Evolutionary conservation across 2,329 filamentous ascomycete species (phyloP), one percentile per base, ranked within the genome.

Genomic region (Cordyceps tenuipes): DNA sequence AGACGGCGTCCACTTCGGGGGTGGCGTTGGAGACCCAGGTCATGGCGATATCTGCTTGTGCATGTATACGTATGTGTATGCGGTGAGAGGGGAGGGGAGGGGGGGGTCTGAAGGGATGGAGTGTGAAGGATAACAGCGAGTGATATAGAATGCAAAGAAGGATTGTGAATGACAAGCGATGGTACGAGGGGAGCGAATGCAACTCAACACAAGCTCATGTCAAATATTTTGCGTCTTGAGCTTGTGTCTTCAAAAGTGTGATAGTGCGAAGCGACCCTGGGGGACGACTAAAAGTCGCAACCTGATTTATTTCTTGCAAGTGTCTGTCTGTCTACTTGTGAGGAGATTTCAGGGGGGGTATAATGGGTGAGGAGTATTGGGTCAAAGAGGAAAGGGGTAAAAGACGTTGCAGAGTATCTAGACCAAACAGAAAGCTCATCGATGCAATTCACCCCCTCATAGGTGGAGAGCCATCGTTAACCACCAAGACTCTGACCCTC

Each of bases 1-100:
- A 82, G 57, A 70, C 64, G 31, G 68, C 71, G 53, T 82, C 72
- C 29, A 81, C 70, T 64, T 77, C 76, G 7, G 75, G 70, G 10
- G 76, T 70, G 57, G 77, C 79, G 69, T 82, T 76, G 41, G 75
- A 64, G 46, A 83, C 79, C 79, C 80, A 82, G 59, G 69, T 73
- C 79, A 81, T 82, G 26, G 53, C 66, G 63, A 48, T 39, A 31
- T 17, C 51, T 39, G 26, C 9, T 51, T 26, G 31, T 49, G 54
- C 56, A 26, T 51, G 50, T 29, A 29, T 26, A 51, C 7, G 19
- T n/a, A 51, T 13, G 19, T n/a, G 7, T 12, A 31, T 10, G 52
- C 5, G 21, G 21, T 2, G 10, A 36, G 34, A 12, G 12, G 6
- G 21, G n/a, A 29, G 26, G 39, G 7, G 2, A 31, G 15, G 29